Percentiles rank a stretch among this genome's conserved stretches.
Evolutionary conservation across 2,329 filamentous ascomycete genomes (phyloP).

Genomic region (Fusarium globosum): DNA sequence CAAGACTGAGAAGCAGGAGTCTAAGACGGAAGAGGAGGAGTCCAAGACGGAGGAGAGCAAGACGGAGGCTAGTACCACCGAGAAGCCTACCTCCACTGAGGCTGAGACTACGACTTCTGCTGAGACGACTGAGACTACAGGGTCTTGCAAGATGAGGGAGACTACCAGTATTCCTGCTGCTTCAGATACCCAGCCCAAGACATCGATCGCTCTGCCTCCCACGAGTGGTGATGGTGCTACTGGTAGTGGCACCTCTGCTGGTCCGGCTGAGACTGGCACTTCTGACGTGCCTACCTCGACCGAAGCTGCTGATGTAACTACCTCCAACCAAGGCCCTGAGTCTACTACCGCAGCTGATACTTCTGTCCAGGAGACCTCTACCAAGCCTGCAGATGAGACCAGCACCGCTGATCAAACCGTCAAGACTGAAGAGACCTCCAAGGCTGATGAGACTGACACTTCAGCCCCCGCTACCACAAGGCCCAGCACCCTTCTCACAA

Average conservation of each 20-base stretch:
- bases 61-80: slow-evolving; percentile 1
- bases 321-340: neutral
- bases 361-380: neutral
- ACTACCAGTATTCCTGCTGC: neutral
- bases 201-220: neutral
- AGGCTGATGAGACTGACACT: neutral
- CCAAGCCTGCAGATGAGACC: neutral
- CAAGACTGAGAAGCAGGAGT: slow-evolving; percentile 11
- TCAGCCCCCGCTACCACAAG: neutral
- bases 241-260: neutral
- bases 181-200: neutral
- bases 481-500: neutral
- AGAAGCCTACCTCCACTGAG: neutral
- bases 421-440: neutral
- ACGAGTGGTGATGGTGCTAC: fast-evolving
- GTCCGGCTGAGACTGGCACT: neutral
- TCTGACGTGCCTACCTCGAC: neutral
- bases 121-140: neutral
- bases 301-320: neutral
- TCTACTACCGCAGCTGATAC: neutral
- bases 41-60: neutral
- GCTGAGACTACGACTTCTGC: neutral
- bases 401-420: neutral
- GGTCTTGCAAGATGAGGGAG: neutral
- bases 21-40: neutral